A percentile compares a stretch with the other conserved stretches of the same genome.
These are phyloP conservation scores for Bassia scoparia DNA, from an alignment of 148 eudicot species.

Conservation along the genomic window DNA sequence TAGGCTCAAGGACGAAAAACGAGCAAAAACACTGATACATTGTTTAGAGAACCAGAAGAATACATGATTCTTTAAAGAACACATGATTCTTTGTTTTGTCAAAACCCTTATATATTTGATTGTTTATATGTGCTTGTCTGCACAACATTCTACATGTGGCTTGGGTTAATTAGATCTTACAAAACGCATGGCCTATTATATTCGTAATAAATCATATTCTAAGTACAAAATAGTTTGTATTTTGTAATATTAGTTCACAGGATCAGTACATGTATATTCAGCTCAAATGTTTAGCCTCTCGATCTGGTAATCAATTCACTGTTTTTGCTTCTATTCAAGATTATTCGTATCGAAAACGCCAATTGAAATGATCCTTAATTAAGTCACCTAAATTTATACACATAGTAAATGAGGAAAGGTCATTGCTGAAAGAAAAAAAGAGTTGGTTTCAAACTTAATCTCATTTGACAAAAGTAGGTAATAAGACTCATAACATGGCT, in stretches of 20 bases:
- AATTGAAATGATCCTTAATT: too few relatives aligned
- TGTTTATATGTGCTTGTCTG: conserved; percentile 1
- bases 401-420: too few relatives aligned
- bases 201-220: conserved; percentile 13
- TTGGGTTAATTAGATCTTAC: conserved; percentile 11
- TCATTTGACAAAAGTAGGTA: too few relatives aligned
- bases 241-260: conserved; percentile 11
- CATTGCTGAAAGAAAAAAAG: too few relatives aligned
- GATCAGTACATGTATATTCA: conserved; percentile 16
- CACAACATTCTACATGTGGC: conserved; percentile 10
- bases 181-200: neutral
- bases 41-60: conserved; percentile 8
- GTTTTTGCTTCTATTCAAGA: neutral
- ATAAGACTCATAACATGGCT: too few relatives aligned
- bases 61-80: conserved; percentile 24
- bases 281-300: conserved; percentile 12
- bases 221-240: conserved; percentile 3
- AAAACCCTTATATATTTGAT: conserved; percentile 11
- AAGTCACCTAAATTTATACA: too few relatives aligned
- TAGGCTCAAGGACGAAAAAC: conserved; percentile 3
- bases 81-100: conserved; percentile 23
- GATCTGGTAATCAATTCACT: neutral
- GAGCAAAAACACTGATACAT: conserved; percentile 19
- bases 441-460: too few relatives aligned
- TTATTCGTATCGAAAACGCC: neutral